These are phyloP conservation scores for Coemansia sp. DNA, from an alignment of 192 early-diverging fungal genomes.

Conservation along the genomic window DNA sequence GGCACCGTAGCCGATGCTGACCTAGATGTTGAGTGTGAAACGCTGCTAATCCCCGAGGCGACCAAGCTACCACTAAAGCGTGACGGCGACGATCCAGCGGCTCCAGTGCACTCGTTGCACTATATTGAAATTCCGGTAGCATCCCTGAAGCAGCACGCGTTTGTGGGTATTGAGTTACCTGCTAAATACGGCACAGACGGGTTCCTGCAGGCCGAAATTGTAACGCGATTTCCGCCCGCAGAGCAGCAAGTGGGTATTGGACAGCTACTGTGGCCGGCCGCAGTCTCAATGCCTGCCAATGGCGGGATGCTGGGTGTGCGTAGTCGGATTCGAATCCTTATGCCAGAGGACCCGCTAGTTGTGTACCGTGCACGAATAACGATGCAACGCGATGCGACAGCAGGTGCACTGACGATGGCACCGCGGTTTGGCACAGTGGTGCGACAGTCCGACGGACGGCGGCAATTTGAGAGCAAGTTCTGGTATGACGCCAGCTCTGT, in stretches of 20 bases:
- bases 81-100: conserved; percentile 3
- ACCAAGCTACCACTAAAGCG: conserved; percentile 29
- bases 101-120: conserved; percentile 14
- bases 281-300: background rate
- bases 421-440: conserved; percentile 28
- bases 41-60: conserved; percentile 7
- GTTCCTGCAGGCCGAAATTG: conserved; percentile 25
- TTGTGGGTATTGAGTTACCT: conserved; percentile 30
- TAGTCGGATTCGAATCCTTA: conserved; percentile 29
- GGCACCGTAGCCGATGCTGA: background rate
- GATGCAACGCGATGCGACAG: conserved; percentile 3
- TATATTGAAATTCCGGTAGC: conserved; percentile 21
- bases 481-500: conserved; percentile 28
- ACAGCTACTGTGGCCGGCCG: conserved; percentile 8
- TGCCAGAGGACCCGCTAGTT: conserved; percentile 48
- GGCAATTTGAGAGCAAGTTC: conserved; percentile 47
- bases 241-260: conserved; percentile 10
- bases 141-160: conserved; percentile 8
- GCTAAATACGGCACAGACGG: conserved; percentile 1
- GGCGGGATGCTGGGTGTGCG: conserved; percentile 11
- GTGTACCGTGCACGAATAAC: conserved; percentile 29
- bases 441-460: conserved; percentile 39
- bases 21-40: conserved; percentile 7
- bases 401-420: background rate
- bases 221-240: background rate